These are phyloP conservation scores for Capsella rubella DNA, from an alignment of 441 rosid species.

Conservation along the genomic window DNA sequence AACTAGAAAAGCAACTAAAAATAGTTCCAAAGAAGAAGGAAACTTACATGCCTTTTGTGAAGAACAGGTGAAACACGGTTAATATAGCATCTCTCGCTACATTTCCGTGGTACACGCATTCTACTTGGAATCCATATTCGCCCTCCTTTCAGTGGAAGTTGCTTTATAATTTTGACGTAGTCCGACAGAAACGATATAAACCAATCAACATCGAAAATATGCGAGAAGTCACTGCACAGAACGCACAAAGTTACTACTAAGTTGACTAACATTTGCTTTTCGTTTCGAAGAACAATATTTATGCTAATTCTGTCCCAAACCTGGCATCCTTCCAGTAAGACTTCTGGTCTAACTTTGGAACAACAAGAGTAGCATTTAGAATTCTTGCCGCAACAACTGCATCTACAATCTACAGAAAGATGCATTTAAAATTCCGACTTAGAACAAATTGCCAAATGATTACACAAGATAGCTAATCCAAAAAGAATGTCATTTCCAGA, in stretches of 20 bases:
- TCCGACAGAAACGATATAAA: slow-evolving; percentile 71
- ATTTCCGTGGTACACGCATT: slow-evolving; percentile 97
- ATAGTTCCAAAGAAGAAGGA: slow-evolving; percentile 38
- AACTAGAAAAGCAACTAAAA: neutral
- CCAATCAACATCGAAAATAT: slow-evolving; percentile 84
- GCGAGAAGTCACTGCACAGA: slow-evolving; percentile 74
- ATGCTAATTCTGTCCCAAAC: slow-evolving; percentile 48
- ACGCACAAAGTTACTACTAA: neutral
- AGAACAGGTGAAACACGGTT: slow-evolving; percentile 88
- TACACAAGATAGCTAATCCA: neutral
- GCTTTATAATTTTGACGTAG: slow-evolving; percentile 82
- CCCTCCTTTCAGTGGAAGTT: slow-evolving; percentile 74
- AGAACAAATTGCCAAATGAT: neutral
- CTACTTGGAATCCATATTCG: slow-evolving; percentile 56
- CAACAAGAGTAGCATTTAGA: slow-evolving; percentile 92
- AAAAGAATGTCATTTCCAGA: neutral
- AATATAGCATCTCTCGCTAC: slow-evolving; percentile 82
- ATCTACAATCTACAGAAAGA: slow-evolving; percentile 77
- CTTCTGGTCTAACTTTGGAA: slow-evolving; percentile 95
- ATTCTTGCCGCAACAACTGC: slow-evolving; percentile 98
- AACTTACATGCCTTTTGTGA: slow-evolving; percentile 98
- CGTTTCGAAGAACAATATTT: neutral
- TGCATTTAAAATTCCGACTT: neutral
- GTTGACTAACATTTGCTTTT: neutral
- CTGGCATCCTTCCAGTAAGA: slow-evolving; percentile 99